Percentiles rank a stretch among this genome's conserved stretches.
These are phyloP conservation scores for Umbelopsis ramanniana DNA, from an alignment of 192 early-diverging fungal genomes.

Conservation along the genomic window DNA sequence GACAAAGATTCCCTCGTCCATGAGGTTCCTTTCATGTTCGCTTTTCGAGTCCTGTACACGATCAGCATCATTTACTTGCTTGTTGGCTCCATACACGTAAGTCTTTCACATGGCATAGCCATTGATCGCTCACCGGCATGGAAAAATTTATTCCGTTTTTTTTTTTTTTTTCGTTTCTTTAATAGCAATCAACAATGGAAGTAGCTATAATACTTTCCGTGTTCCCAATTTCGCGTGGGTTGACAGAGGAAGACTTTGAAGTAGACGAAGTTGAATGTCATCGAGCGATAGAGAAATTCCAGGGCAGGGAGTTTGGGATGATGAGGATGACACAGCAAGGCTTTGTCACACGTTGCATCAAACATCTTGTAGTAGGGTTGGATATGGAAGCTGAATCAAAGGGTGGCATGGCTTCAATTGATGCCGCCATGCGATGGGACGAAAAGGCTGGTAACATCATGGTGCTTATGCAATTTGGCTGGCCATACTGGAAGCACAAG, in stretches of 20 bases:
- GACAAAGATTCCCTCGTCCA: conserved; percentile 15
- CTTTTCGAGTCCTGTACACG: conserved; percentile 10
- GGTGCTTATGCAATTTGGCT: conserved; percentile 23
- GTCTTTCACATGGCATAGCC: background rate
- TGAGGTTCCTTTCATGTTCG: conserved; percentile 18
- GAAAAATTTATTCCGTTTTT: too few species aligned
- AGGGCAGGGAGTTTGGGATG: conserved; percentile 19
- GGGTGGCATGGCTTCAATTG: conserved; percentile 17
- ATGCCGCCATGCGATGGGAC: conserved; percentile 9
- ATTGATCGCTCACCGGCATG: too few species aligned
- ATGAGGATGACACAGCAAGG: conserved; percentile 27
- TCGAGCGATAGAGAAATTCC: conserved; percentile 13
- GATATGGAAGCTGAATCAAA: conserved; percentile 8
- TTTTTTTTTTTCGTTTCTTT: too few species aligned
- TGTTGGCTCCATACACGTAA: background rate
- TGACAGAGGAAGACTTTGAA: conserved; percentile 27
- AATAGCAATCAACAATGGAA: conserved; percentile 19
- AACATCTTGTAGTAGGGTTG: conserved; percentile 15
- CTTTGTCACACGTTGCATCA: conserved; percentile 22
- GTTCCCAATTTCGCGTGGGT: conserved; percentile 4
- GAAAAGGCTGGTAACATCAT: conserved; percentile 18
- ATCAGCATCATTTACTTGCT: conserved; percentile 7
- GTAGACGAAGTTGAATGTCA: conserved; percentile 10
- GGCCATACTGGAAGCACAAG: conserved; percentile 26
- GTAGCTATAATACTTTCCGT: conserved; percentile 22